phyloP scores from a whole-genome alignment of 2,329 filamentous ascomycete species.

The Xylaria multiplex region DNA sequence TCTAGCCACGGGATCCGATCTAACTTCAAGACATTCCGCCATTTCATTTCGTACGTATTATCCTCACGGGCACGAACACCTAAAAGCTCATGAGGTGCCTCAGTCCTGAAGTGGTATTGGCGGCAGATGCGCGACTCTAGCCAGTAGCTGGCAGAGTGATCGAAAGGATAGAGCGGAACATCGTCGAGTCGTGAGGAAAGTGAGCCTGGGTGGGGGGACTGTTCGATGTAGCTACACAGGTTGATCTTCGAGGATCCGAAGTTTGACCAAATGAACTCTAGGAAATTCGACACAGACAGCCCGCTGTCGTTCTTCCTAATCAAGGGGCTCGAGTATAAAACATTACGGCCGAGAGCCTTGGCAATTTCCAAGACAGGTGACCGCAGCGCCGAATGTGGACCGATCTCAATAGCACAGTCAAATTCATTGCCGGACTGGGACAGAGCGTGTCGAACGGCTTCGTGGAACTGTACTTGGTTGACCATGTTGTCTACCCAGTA shows the following conservation, averaged over 20 bases:
- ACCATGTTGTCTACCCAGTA: constrained; percentile 58
- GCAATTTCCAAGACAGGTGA: constrained; percentile 43
- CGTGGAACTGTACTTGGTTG: constrained; percentile 53
- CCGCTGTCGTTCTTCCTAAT: constrained; percentile 41
- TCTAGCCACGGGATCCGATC: constrained; percentile 54
- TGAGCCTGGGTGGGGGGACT: constrained; percentile 30
- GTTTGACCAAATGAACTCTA: constrained; percentile 45
- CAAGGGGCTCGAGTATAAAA: constrained; percentile 42
- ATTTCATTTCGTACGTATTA: constrained; percentile 50
- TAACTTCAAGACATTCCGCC: constrained; percentile 54
- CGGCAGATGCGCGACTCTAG: constrained; percentile 57
- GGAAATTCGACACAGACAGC: constrained; percentile 42
- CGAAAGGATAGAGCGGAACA: constrained; percentile 60
- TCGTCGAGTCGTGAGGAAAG: constrained; percentile 36
- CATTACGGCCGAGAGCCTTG: constrained; percentile 34
- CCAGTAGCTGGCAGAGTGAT: constrained; percentile 57
- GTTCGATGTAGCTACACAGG: constrained; percentile 41
- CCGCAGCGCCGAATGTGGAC: constrained; percentile 46
- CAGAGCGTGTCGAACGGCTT: constrained; percentile 47
- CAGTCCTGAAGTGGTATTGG: constrained; percentile 50
- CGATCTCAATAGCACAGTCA: constrained; percentile 47
- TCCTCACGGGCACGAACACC: constrained; percentile 53
- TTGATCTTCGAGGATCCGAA: constrained; percentile 36
- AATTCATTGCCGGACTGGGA: constrained; percentile 40
- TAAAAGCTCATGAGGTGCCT: constrained; percentile 51